A percentile compares a stretch with the other conserved stretches of the same genome.
phyloP scores from a whole-genome alignment of 2,329 filamentous ascomycete species.

The Phaeosphaeriaceae sp. region DNA sequence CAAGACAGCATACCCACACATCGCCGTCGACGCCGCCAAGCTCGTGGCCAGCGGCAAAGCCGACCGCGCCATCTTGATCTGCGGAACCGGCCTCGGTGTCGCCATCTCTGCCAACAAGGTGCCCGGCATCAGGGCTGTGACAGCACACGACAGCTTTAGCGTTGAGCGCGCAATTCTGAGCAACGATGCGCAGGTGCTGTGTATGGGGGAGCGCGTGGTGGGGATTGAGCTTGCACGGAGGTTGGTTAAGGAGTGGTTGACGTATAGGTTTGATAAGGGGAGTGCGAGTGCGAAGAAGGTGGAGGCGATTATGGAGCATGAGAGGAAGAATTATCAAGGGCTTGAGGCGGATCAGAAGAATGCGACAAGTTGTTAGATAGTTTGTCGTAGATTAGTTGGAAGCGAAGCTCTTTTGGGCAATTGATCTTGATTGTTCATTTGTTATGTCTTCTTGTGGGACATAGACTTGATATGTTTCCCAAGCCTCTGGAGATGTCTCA shows the following conservation, averaged over 20 bases:
- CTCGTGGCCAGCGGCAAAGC: conserved; percentile 68
- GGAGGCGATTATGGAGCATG: conserved; percentile 57
- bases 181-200: conserved; percentile 87
- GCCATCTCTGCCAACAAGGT: conserved; percentile 92
- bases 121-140: conserved; percentile 83
- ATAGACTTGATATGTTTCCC: background rate
- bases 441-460: background rate
- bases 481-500: background rate
- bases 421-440: background rate
- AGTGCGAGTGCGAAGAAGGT: conserved; percentile 68
- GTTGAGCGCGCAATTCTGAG: conserved; percentile 82
- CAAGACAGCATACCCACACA: conserved; percentile 83
- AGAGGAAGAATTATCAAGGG: conserved; percentile 46
- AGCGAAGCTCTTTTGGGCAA: background rate
- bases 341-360: conserved; percentile 22
- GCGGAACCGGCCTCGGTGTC: conserved; percentile 85
- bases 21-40: conserved; percentile 75
- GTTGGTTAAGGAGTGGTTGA: conserved; percentile 81
- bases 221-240: conserved; percentile 80
- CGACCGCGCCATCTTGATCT: conserved; percentile 82
- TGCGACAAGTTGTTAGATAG: conserved; percentile 4
- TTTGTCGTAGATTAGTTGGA: background rate
- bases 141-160: conserved; percentile 84
- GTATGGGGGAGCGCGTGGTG: conserved; percentile 84
- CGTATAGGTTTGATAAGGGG: conserved; percentile 77